Percentiles rank a stretch among this genome's conserved stretches.
Conservation (phyloP, 2,329 filamentous ascomycete genomes). For the Aspergillus costaricaensis region DNA sequence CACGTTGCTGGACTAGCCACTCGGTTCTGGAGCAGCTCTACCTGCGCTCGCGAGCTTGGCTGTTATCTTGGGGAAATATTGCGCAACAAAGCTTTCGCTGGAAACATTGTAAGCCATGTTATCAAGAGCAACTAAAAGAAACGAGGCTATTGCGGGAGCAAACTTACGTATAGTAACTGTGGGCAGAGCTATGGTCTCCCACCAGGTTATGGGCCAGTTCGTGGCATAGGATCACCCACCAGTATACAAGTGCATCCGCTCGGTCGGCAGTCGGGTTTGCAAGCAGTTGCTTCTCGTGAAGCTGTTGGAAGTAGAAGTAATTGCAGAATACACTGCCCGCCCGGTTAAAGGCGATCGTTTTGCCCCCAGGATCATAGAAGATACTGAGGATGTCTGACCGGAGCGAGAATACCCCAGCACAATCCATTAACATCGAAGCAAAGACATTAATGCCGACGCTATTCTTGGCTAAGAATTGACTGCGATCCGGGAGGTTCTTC, state of each 20-base stretch:
- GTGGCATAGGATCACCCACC: conserved; percentile 95
- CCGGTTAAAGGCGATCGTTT: conserved; percentile 90
- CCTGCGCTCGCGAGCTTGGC: conserved; percentile 48
- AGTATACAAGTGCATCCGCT: conserved; percentile 75
- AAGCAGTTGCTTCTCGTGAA: conserved; percentile 63
- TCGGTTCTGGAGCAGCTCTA: neutral
- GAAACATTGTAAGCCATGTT: conserved; percentile 6
- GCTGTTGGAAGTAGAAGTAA: conserved; percentile 77
- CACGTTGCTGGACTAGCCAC: neutral
- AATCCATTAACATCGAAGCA: conserved; percentile 66
- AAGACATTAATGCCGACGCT: conserved; percentile 68
- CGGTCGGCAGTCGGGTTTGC: conserved; percentile 47
- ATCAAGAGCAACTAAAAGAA: neutral
- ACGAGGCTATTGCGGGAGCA: conserved; percentile 6
- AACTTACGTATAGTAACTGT: conserved; percentile 72
- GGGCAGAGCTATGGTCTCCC: conserved; percentile 70
- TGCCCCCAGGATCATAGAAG: conserved; percentile 77
- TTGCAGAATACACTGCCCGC: conserved; percentile 92
- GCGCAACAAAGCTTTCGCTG: conserved; percentile 73
- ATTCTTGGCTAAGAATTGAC: conserved; percentile 63
- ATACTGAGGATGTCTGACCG: conserved; percentile 72
- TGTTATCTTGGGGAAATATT: conserved; percentile 74
- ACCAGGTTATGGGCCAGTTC: conserved; percentile 96
- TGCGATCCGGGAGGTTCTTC: conserved; percentile 54
- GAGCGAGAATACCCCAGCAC: conserved; percentile 72